Conservation (phyloP, 108 stramenopile genomes). For the Fistulifera pelliculosa region DNA sequence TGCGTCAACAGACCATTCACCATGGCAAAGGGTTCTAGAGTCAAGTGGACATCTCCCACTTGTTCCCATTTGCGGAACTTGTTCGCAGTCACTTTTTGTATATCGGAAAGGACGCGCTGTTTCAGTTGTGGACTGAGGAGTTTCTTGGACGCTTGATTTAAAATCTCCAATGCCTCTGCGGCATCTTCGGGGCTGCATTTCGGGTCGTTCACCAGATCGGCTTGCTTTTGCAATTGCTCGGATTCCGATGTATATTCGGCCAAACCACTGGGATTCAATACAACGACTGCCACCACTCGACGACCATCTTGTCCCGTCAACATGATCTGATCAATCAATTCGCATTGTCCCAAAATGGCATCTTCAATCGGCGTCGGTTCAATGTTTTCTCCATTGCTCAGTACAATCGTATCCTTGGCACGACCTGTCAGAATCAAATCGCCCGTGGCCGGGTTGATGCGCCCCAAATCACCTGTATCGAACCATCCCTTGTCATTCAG, state of each 20-base stretch:
- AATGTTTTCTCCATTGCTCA: constrained; percentile 89
- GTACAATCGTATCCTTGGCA: constrained; percentile 88
- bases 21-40: constrained; percentile 92
- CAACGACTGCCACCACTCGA: constrained; percentile 65
- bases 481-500: constrained; percentile 83
- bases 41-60: constrained; percentile 62
- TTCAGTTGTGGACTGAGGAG: constrained; percentile 47
- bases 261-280: constrained; percentile 66
- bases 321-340: constrained; percentile 89
- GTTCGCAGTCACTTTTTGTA: constrained; percentile 42
- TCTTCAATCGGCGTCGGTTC: constrained; percentile 74
- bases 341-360: constrained; percentile 54
- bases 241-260: constrained; percentile 52
- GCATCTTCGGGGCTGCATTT: constrained; percentile 62
- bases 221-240: constrained; percentile 33
- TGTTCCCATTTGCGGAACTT: constrained; percentile 76
- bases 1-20: constrained; percentile 90
- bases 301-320: constrained; percentile 86
- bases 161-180: constrained; percentile 29
- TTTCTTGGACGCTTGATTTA: constrained; percentile 42
- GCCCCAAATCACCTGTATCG: constrained; percentile 87
- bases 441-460: constrained; percentile 79
- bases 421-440: constrained; percentile 85
- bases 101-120: constrained; percentile 29
- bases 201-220: constrained; percentile 65